A percentile compares a stretch with the other conserved stretches of the same genome.
Evolutionary conservation across 1,284 basidiomycete species (phyloP).

Genomic region (Filobasidium uniguttulatum): DNA sequence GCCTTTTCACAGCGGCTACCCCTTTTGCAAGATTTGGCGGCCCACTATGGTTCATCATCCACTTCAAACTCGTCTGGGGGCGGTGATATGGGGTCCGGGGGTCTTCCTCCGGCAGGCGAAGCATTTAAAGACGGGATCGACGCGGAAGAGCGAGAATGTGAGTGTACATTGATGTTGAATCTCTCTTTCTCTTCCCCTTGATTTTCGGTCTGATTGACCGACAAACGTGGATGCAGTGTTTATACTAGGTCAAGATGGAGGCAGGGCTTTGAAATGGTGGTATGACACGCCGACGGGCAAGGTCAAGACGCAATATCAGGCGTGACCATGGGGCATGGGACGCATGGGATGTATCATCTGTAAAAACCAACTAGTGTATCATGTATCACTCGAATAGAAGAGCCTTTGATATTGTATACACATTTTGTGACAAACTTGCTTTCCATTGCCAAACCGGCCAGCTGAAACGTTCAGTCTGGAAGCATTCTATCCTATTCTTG

Average conservation of each 20-base stretch:
- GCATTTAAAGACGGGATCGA: constrained; percentile 77
- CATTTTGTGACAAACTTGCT: no score
- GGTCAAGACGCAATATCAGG: no score
- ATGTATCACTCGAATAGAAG: no score
- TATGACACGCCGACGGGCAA: constrained; percentile 44
- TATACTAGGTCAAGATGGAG: constrained; percentile 63
- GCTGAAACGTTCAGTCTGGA: no score
- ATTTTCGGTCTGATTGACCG: neutral
- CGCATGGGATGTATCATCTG: no score
- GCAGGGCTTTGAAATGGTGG: constrained; percentile 62
- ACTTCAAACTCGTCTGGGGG: constrained; percentile 41
- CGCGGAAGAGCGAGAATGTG: constrained; percentile 69
- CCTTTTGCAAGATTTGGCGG: constrained; percentile 74
- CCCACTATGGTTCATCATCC: constrained; percentile 61
- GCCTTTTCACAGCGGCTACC: constrained; percentile 64
- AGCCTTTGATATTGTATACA: no score
- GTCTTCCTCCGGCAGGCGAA: constrained; percentile 48
- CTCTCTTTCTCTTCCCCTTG: neutral
- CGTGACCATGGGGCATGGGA: no score
- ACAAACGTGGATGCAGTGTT: constrained; percentile 53
- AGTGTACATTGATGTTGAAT: constrained; percentile 30
- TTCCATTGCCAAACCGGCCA: no score
- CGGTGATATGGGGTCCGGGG: constrained; percentile 24
- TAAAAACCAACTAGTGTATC: no score
- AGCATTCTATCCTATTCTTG: neutral